Percentiles rank a stretch among this genome's conserved stretches.
These are phyloP conservation scores for Volutella citrinella DNA, from an alignment of 2,329 filamentous ascomycete genomes.

Conservation along the genomic window DNA sequence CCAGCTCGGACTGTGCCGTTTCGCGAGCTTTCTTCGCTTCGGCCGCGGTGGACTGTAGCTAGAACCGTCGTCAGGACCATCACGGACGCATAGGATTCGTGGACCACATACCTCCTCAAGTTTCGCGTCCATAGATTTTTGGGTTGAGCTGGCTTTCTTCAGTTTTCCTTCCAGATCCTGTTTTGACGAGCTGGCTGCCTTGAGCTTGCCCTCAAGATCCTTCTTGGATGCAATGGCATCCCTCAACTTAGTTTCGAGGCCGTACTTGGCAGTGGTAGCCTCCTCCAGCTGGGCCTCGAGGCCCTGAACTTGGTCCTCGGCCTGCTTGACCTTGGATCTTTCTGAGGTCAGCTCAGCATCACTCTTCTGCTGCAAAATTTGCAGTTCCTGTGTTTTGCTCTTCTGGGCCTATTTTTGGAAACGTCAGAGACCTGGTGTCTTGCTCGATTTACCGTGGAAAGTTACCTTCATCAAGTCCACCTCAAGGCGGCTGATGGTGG, in stretches of 20 bases:
- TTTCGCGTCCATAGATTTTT: constrained; percentile 15
- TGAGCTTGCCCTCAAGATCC: constrained; percentile 21
- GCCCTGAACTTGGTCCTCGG: constrained; percentile 19
- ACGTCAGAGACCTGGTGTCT: too few relatives aligned
- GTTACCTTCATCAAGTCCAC: constrained; percentile 61
- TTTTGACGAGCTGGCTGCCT: constrained; percentile 15
- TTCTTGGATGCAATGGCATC: constrained; percentile 19
- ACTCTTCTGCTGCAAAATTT: constrained; percentile 33
- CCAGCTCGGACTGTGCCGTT: constrained; percentile 67
- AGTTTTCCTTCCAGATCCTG: constrained; percentile 20
- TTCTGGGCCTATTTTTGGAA: constrained; percentile 61
- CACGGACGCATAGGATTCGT: too few relatives aligned
- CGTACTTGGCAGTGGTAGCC: constrained; percentile 14
- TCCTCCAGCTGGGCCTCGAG: constrained; percentile 27
- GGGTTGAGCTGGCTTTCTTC: constrained; percentile 9
- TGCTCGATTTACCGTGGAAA: too few relatives aligned
- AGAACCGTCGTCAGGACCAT: too few relatives aligned
- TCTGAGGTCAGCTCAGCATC: constrained; percentile 19
- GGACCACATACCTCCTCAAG: constrained; percentile 21
- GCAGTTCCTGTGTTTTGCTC: constrained; percentile 57
- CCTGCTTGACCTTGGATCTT: constrained; percentile 20
- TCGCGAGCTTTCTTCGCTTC: constrained; percentile 60
- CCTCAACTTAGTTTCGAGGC: constrained; percentile 19
- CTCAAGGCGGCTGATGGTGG: constrained; percentile 59
- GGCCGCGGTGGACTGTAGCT: constrained; percentile 27